Base-by-base conservation (phyloP, 2,329 filamentous ascomycete species). In the Neonectria hederae region DNA sequence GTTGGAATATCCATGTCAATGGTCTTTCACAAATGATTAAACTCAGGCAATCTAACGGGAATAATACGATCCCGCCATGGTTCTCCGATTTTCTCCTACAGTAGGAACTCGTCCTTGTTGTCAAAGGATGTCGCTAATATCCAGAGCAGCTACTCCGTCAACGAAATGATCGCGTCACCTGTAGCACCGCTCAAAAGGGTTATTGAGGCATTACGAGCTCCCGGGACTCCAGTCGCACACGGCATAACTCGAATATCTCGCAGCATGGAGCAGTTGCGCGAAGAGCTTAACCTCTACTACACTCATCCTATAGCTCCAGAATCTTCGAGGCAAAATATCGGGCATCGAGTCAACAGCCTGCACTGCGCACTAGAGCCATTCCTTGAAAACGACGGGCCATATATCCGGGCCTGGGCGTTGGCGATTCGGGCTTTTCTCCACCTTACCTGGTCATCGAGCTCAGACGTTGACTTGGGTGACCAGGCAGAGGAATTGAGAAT, bases 1-100 rank as follows among this genome's bases (percentile, higher is more conserved):
- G 61, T 2, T 63, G 62, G 62, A 19, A 59, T 21, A 51, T 65
- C 3, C 70, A 72, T 6, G 43, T 69, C 5, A 30, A 59, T 14
- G 70, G 70, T 2, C n/a, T 68, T 5, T 49, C 66, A 3, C 66
- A 65, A 4, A 67, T 68, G 65, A 65, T 68, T 14, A 58, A 26
- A 28, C 42, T 66, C 4, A 56, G 66, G 2, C 51, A 43, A 22
- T 51, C 61, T 3, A 38, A 40, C 5, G 64, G 61, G 7, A 42
- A 48, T 7, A 48, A 40, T 5, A 24, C 21, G 5, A 45, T 68
- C 24, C 66, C 61, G 11, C 22, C 51, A 7, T 68, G 65, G 65
- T 68, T 67, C 24, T 65, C 65, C 0, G 55, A 68, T 13, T 54
- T 67, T 13, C 24, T 67, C 26, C 19, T 67, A 22, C 62, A 60